A percentile compares a stretch with the other conserved stretches of the same genome.
These are phyloP conservation scores for Colletotrichum chlorophyti DNA, from an alignment of 2,329 filamentous ascomycete genomes.

Conservation along the genomic window DNA sequence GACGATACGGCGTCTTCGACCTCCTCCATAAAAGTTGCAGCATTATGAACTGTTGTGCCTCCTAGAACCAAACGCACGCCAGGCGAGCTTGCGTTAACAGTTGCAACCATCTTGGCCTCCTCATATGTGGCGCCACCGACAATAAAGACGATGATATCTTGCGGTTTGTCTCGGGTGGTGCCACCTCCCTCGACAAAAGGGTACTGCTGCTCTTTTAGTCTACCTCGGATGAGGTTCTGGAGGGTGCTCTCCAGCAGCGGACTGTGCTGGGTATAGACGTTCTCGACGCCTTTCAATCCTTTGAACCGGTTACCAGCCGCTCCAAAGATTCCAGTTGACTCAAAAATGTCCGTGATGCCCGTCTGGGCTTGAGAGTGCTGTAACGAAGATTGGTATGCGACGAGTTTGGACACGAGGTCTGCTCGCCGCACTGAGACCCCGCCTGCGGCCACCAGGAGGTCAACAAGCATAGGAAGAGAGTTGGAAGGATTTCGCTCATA, in stretches of 20 bases:
- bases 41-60: slow-evolving; percentile 88
- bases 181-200: slow-evolving; percentile 92
- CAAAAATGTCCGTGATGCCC: slow-evolving; percentile 90
- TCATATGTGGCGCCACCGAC: slow-evolving; percentile 94
- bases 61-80: slow-evolving; percentile 89
- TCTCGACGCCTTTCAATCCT: slow-evolving; percentile 95
- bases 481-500: slow-evolving; percentile 89
- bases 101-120: slow-evolving; percentile 94
- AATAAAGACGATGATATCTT: slow-evolving; percentile 95
- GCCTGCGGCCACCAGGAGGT: slow-evolving; percentile 85
- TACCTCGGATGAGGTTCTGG: slow-evolving; percentile 92
- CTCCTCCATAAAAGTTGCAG: slow-evolving; percentile 86
- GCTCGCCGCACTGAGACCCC: slow-evolving; percentile 78
- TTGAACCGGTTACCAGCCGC: slow-evolving; percentile 89
- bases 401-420: slow-evolving; percentile 80
- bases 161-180: slow-evolving; percentile 90
- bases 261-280: slow-evolving; percentile 98
- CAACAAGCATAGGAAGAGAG: slow-evolving; percentile 82
- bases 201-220: slow-evolving; percentile 84
- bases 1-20: slow-evolving; percentile 85
- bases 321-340: slow-evolving; percentile 89
- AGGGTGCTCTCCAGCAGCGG: slow-evolving; percentile 86
- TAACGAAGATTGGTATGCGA: slow-evolving; percentile 86
- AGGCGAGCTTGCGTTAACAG: slow-evolving; percentile 89
- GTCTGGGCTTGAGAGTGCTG: slow-evolving; percentile 78